A percentile compares a stretch with the other conserved stretches of the same genome.
Evolutionary conservation across 345 rosid genomes (phyloP).

Genomic region (Citrus hindsii): DNA sequence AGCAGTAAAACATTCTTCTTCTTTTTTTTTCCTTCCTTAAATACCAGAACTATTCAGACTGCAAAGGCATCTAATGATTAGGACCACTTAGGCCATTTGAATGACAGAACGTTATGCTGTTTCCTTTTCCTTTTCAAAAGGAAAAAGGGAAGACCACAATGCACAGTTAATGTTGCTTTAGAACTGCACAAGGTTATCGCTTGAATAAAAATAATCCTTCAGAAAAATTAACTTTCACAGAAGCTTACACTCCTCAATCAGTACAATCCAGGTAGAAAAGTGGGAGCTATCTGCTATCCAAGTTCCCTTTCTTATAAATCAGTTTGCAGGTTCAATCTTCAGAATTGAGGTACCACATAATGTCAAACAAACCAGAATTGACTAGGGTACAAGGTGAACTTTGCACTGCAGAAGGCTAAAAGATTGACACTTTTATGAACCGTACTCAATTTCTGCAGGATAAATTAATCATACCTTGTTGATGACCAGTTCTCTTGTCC

Average conservation of each 20-base stretch:
- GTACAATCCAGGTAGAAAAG: neutral
- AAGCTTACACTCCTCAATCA: neutral
- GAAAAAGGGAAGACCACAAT: neutral
- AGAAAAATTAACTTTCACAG: neutral
- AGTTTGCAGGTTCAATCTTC: neutral
- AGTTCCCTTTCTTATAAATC: neutral
- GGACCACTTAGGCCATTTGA: neutral
- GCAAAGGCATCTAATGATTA: neutral
- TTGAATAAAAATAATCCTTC: neutral
- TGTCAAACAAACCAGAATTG: neutral
- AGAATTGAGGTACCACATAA: neutral
- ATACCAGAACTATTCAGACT: neutral
- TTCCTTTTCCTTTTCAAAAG: neutral
- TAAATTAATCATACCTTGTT: conserved; percentile 44
- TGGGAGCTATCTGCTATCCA: neutral
- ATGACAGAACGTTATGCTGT: neutral
- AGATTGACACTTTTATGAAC: neutral
- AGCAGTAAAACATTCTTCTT: neutral
- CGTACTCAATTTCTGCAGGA: neutral
- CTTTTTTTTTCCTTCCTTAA: neutral
- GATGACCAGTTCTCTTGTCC: conserved; percentile 72
- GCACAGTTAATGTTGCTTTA: neutral
- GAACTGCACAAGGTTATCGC: neutral
- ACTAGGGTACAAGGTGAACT: neutral
- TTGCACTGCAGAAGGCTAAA: neutral